Conservation (phyloP, 345 rosid genomes). For the Populus simonii region DNA sequence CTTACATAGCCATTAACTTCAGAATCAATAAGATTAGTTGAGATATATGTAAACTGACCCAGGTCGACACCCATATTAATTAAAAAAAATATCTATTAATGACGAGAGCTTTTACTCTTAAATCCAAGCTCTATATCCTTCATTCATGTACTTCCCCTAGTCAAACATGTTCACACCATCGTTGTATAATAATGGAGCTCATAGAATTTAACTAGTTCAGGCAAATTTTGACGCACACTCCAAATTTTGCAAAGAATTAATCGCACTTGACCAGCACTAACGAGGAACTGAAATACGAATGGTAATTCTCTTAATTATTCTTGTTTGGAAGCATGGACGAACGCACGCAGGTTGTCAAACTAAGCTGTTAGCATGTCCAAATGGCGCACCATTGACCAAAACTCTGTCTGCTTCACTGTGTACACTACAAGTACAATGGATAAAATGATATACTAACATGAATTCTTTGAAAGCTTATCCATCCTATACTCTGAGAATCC, state of each 20-base stretch:
- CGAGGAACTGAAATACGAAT: not conserved
- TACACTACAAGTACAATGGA: conserved; percentile 35
- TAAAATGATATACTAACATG: conserved; percentile 1
- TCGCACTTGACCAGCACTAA: not conserved
- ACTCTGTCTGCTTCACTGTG: conserved; percentile 15
- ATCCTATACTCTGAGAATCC: conserved; percentile 14
- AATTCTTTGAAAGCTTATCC: not conserved
- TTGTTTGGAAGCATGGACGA: not conserved
- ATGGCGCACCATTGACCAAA: not conserved
- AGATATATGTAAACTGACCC: fast-evolving
- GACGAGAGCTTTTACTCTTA: too few relatives aligned
- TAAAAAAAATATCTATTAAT: too few relatives aligned
- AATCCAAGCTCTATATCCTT: too few relatives aligned
- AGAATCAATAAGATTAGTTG: fast-evolving
- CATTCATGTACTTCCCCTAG: too few relatives aligned
- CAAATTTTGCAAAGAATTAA: not conserved
- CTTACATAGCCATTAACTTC: fast-evolving
- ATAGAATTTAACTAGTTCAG: too few relatives aligned
- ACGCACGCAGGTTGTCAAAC: too few relatives aligned
- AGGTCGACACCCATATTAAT: too few relatives aligned
- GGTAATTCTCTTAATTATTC: not conserved
- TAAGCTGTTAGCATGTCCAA: not conserved
- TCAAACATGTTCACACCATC: too few relatives aligned
- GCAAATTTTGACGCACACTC: too few relatives aligned
- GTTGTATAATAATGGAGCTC: too few relatives aligned